Evolutionary conservation across 192 early-diverging fungal genomes (phyloP), one percentile per base, ranked within the genome.

Genomic region (Coemansia sp.): DNA sequence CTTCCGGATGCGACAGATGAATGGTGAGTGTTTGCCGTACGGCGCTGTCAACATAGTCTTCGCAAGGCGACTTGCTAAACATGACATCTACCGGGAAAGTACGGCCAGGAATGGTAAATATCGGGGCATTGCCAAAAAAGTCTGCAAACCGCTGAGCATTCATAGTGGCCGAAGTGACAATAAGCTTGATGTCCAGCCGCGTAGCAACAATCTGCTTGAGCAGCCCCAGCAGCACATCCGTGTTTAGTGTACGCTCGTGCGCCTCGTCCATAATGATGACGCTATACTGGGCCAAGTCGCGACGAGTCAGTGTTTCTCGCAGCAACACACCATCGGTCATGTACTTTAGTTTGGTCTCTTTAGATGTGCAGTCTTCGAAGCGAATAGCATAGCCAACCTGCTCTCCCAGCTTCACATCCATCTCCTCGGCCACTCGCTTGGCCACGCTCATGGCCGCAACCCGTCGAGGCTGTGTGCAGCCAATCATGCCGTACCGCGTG

Each of bases 251-350:
- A 48, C 97, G 85, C 79, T 99, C 97, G 85, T 99, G 97, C 15
- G 97, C 97, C 66, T 99, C 97, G 63, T 99, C 97, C 66, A 99
- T 82, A 60, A 99, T 88, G 30, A 99, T 82, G 9, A 92, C 88
- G n/a, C 88, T 87, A 76, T 99, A 99, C 53, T 88, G 86, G 9
- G 64, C 79, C 62, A 99, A 80, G 28, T 83, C 80, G 1, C 89
- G 81, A 56, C 94, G 91, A 0, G 93, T 84, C 45, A 99, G 80
- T 56, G 90, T 88, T 61, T 99, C 97, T 61, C 94, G 83, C 46
- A 97, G 75, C 16, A 99, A 63, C 88, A 97, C 92, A 76, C 97
- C 97, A 59, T 97, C 97, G 12, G 97, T 99, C 97, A 99, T 97
- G 77, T 97, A 97, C 75, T 97, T 99, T 60, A 99, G 90, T 54